Conservation (phyloP, 1,284 basidiomycete species). For the Tilletia indica region DNA sequence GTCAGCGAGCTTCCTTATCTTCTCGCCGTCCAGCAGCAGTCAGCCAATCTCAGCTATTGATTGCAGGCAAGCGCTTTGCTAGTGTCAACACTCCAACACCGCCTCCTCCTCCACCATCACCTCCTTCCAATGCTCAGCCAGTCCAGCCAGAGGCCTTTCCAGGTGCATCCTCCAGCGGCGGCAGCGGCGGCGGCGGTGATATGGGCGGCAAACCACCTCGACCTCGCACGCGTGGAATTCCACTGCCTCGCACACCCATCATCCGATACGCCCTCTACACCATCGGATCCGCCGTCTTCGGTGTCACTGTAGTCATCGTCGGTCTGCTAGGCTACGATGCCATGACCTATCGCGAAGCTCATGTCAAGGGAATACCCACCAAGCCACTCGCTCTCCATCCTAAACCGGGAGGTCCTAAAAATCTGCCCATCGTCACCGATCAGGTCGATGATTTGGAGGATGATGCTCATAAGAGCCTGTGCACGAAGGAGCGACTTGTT, state of each 20-base stretch:
- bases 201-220: conserved; percentile 1
- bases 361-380: conserved; percentile 42
- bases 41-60: too few relatives aligned
- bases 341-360: conserved; percentile 41
- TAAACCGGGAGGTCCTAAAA: conserved; percentile 47
- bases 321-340: conserved; percentile 46
- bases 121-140: too few relatives aligned
- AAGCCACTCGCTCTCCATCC: conserved; percentile 38
- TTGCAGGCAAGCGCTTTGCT: conserved; percentile 21
- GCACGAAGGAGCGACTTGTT: conserved; percentile 51
- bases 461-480: conserved; percentile 26
- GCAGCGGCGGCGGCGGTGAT: not conserved
- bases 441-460: conserved; percentile 33
- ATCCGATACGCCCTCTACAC: conserved; percentile 22
- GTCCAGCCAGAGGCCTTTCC: not conserved
- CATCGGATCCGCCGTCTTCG: conserved; percentile 42
- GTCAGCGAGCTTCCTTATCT: too few relatives aligned
- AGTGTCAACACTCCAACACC: conserved; percentile 18
- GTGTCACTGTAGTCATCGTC: conserved; percentile 33
- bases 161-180: not conserved
- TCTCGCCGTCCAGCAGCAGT: too few relatives aligned
- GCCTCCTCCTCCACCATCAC: too few relatives aligned
- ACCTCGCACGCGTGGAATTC: conserved; percentile 9
- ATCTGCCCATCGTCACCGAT: conserved; percentile 45
- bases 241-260: conserved; percentile 14